These are phyloP conservation scores for Aspergillus sp. DNA, from an alignment of 2,329 filamentous ascomycete species.

Conservation along the genomic window DNA sequence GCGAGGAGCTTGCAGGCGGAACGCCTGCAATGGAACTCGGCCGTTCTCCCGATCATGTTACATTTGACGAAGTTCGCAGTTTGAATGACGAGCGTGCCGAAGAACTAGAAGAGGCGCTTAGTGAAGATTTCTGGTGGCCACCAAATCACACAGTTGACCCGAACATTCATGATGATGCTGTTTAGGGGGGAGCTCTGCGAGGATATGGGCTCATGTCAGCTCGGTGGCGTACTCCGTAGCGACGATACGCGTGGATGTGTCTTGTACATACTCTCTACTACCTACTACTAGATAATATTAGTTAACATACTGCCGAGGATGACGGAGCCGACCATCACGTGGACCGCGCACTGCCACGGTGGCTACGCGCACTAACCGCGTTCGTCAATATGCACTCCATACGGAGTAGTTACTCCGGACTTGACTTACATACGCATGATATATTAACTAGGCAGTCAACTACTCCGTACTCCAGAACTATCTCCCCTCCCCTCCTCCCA, in stretches of 20 bases:
- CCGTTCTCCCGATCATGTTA: background rate
- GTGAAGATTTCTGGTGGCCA: constrained; percentile 43
- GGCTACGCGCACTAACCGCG: background rate
- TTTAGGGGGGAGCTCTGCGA: background rate
- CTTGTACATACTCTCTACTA: no score
- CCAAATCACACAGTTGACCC: constrained; percentile 31
- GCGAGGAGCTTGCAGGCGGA: constrained; percentile 5
- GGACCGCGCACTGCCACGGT: background rate
- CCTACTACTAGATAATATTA: background rate
- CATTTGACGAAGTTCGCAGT: background rate
- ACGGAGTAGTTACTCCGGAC: no score
- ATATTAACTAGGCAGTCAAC: no score
- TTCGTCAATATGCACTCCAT: background rate
- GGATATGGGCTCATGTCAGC: background rate
- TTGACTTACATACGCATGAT: no score
- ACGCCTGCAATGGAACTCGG: background rate
- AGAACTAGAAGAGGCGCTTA: constrained; percentile 19
- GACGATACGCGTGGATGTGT: no score
- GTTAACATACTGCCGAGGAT: background rate
- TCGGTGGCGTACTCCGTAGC: no score
- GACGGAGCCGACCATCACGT: background rate
- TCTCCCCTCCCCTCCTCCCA: background rate
- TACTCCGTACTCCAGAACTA: no score
- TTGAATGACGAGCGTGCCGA: background rate
- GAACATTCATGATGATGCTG: constrained; percentile 24